Evolutionary conservation across 805 yeast genomes (phyloP).

Genomic region (Teunomyces aglyptinius): DNA sequence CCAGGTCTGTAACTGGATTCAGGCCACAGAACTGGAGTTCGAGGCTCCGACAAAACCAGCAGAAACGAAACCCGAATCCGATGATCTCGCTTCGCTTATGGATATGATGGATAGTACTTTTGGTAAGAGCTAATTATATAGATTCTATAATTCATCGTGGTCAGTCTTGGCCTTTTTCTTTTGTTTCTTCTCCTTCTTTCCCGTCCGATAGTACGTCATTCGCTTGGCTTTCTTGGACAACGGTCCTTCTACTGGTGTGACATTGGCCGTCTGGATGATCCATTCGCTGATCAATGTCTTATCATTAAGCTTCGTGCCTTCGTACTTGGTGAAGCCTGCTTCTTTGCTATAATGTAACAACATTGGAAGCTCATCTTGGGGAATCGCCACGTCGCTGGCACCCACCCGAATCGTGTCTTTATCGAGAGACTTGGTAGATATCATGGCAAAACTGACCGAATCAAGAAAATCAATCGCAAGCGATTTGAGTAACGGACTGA

Average conservation of each 20-base stretch:
- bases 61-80: slow-evolving; percentile 16
- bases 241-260: slow-evolving; percentile 35
- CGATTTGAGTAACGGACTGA: slow-evolving; percentile 58
- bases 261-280: slow-evolving; percentile 25
- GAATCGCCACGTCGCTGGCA: slow-evolving; percentile 16
- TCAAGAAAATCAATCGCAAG: slow-evolving; percentile 70
- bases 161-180: slow-evolving; percentile 13
- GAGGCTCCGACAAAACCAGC: slow-evolving; percentile 13
- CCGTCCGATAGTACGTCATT: slow-evolving; percentile 29
- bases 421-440: slow-evolving; percentile 21
- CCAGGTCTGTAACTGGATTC: slow-evolving; percentile 42
- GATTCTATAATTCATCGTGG: slow-evolving; percentile 27
- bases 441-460: slow-evolving; percentile 46
- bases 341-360: slow-evolving; percentile 25
- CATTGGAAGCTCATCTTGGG: slow-evolving; percentile 23
- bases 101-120: slow-evolving; percentile 36
- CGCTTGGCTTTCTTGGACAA: slow-evolving; percentile 34
- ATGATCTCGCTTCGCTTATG: slow-evolving; percentile 32
- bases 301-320: slow-evolving; percentile 25
- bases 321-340: slow-evolving; percentile 20
- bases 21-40: slow-evolving; percentile 12
- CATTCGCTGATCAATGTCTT: slow-evolving; percentile 32
- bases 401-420: slow-evolving; percentile 17
- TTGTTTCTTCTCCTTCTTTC: slow-evolving; percentile 10
- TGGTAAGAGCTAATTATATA: slow-evolving; percentile 13